Conservation (phyloP, 2,329 filamentous ascomycete species). For the Neophaeococcomyces mojaviensis region DNA sequence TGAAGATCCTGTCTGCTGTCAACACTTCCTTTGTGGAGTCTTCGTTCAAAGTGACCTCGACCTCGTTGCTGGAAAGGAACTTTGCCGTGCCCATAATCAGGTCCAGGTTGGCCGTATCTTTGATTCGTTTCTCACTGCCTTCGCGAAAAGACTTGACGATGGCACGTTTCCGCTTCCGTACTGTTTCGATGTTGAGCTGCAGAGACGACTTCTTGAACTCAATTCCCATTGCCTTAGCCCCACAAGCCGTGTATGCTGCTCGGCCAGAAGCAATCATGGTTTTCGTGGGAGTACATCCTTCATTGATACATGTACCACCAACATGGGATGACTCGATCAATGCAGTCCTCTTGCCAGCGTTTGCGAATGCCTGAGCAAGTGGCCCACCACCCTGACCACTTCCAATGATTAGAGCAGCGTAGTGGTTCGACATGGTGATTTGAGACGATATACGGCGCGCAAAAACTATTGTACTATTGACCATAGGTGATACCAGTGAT, state of each 20-base stretch:
- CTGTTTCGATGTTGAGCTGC: constrained; percentile 41
- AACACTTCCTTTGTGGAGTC: constrained; percentile 28
- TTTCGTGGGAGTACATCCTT: constrained; percentile 52
- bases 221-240: constrained; percentile 43
- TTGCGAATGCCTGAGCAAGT: constrained; percentile 41
- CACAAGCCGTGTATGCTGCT: constrained; percentile 39
- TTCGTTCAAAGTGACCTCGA: constrained; percentile 28
- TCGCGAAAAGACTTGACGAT: constrained; percentile 45
- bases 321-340: constrained; percentile 44
- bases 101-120: constrained; percentile 32
- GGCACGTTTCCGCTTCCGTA: constrained; percentile 47
- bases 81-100: constrained; percentile 40
- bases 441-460: not conserved
- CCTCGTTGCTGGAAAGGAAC: constrained; percentile 36
- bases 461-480: not conserved
- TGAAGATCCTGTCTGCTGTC: constrained; percentile 26
- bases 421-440: constrained; percentile 22
- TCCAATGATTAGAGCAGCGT: constrained; percentile 43
- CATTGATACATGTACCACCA: constrained; percentile 49
- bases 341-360: constrained; percentile 38
- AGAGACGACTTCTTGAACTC: constrained; percentile 25
- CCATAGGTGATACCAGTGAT: not conserved
- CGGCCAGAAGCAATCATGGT: constrained; percentile 49
- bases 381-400: constrained; percentile 48
- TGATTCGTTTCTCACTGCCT: constrained; percentile 40